Conservation (phyloP, 2,329 filamentous ascomycete genomes). For the Talaromyces sp. region DNA sequence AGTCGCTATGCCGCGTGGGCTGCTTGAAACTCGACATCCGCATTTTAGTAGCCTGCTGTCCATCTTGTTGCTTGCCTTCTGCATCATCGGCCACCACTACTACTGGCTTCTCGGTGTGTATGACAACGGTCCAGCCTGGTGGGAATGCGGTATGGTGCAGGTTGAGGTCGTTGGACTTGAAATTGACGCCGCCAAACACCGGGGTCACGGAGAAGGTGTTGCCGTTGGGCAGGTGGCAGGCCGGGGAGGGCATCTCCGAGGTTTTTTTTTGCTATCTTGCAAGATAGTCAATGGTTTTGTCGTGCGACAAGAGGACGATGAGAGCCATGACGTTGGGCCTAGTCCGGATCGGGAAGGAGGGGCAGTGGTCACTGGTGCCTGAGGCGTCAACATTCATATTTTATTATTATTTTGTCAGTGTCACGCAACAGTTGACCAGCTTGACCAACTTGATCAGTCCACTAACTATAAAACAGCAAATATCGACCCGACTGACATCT, state of each 20-base stretch:
- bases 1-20: slow-evolving; percentile 74
- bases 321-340: slow-evolving; percentile 4
- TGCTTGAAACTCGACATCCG: slow-evolving; percentile 58
- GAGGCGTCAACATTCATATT: background rate
- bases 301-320: background rate
- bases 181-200: slow-evolving; percentile 86
- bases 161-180: slow-evolving; percentile 75
- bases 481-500: no score
- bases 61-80: background rate
- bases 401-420: no score
- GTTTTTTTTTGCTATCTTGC: background rate
- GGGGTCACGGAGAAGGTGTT: slow-evolving; percentile 75
- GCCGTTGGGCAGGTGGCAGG: slow-evolving; percentile 72
- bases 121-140: slow-evolving; percentile 82
- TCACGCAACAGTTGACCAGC: no score
- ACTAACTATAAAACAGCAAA: no score
- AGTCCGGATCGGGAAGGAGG: slow-evolving; percentile 9
- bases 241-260: slow-evolving; percentile 14
- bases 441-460: no score
- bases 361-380: slow-evolving; percentile 1
- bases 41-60: slow-evolving; percentile 14
- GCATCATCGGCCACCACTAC: slow-evolving; percentile 27
- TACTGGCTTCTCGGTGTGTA: slow-evolving; percentile 61
- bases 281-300: background rate
- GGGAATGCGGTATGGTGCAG: slow-evolving; percentile 63